phyloP scores from a whole-genome alignment of 1,284 basidiomycete species.

The Ustilago lituana region DNA sequence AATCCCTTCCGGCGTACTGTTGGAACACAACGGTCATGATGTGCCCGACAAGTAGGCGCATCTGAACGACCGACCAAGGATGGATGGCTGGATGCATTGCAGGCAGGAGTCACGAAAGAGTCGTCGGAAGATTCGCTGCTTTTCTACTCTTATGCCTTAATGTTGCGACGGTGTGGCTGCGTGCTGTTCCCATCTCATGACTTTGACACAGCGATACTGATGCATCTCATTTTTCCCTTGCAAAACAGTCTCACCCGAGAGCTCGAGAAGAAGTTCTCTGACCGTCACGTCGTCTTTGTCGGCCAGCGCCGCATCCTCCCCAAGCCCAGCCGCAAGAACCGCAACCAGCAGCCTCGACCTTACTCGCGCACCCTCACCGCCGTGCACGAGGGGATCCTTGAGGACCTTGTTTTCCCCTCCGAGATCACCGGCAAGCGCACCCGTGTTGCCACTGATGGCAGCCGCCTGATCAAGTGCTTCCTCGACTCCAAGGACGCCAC shows the following conservation, averaged over 20 bases:
- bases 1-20: too few relatives aligned
- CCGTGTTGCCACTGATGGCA: constrained; percentile 71
- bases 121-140: too few relatives aligned
- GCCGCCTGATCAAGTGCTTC: constrained; percentile 71
- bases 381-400: constrained; percentile 97
- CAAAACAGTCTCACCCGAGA: constrained; percentile 87
- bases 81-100: too few relatives aligned
- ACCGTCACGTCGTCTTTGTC: constrained; percentile 97
- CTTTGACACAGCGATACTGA: constrained; percentile 15
- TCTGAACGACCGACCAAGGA: too few relatives aligned
- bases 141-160: too few relatives aligned
- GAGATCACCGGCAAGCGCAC: constrained; percentile 99
- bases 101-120: too few relatives aligned
- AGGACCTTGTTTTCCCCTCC: constrained; percentile 98
- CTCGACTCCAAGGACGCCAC: constrained; percentile 98
- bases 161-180: too few relatives aligned
- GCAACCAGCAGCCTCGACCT: constrained; percentile 94
- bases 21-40: too few relatives aligned
- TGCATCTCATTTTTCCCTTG: background rate
- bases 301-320: constrained; percentile 98
- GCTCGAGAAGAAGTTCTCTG: constrained; percentile 99
- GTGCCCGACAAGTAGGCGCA: too few relatives aligned
- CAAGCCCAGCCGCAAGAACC: constrained; percentile 93
- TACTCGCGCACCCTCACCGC: constrained; percentile 95
- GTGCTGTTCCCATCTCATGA: background rate